Base-by-base conservation (phyloP, 75 land plant genomes). In the Gnetum montanum region DNA sequence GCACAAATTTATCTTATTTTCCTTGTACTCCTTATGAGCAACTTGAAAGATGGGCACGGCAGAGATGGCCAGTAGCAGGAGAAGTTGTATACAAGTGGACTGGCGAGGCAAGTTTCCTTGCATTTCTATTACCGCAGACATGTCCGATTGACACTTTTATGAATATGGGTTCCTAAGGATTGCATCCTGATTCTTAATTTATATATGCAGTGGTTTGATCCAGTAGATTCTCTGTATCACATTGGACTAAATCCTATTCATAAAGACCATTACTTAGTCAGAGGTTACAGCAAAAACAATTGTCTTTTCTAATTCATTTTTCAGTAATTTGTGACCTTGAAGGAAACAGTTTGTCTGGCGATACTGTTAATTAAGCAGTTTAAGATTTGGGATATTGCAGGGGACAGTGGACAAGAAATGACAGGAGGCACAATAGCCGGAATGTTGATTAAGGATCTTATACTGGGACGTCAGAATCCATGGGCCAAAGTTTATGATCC, bases 401-500 rank as follows among this genome's bases (percentile, higher is more conserved):
- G 75, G 34, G 75, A 72, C 28, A 72, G 71, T 60, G 75, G 75
- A 4, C 75, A 72, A 30, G 75, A 64, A 25, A 72, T 72, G 61
- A 72, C 72, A 8, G 50, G 49, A 31, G 61, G 75, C 4, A 67
- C 71, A 4, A 67, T 72, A 37, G 75, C 65, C 16, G 75, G 70
- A 8, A 72, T 72, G 15, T 49, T 72, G 1, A 59, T 72, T 30
- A 72, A 49, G 28, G 75, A 72, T 35, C 22, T 72, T 46, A 72
- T 66, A 44, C 7, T 61, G 24, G 48, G 54, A n/a, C 35, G 31
- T 25, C 11, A 51, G 8, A 72, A 72, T 29, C 58, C 64, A 18
- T 72, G 71, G 75, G 75, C 19, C 10, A 50, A 59, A 30, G 72
- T 38, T 15, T 72, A 72, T 44, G 69, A 26, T 52, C 75, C 75